Base-by-base conservation (phyloP, 2,329 filamentous ascomycete genomes). In the Fusarium citri region DNA sequence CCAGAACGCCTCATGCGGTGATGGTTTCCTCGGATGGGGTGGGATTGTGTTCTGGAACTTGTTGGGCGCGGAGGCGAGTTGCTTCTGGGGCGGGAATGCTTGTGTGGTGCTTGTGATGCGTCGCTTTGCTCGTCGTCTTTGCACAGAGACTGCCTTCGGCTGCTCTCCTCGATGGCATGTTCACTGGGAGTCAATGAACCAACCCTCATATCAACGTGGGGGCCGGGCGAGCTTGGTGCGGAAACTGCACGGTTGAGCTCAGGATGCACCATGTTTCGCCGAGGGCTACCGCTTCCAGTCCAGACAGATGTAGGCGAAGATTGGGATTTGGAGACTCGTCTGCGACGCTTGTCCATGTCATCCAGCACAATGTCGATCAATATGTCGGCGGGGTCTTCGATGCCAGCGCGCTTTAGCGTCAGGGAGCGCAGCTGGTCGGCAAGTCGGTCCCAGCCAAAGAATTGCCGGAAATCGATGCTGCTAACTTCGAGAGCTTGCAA, bases 391-490 rank as follows among this genome's bases (percentile, higher is more conserved):
- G 94, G 94, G 76, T 99, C 94, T 69, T 98, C 94, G 46, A 99
- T 86, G 68, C 91, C 90, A 58, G 93, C 95, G 72, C 94, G 90
- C 82, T 94, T 97, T 70, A 99, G 85, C 4, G 93, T 96, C 69
- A 99, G 85, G 67, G 94, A 97, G 64, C 94, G 91, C 68, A 99
- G 83, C 79, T 98, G 94, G 77, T 99, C 96, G 11, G 96, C 92
- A 59, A 98, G 83, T 62, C 92, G 90, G 78, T 99, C 95, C 96
- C 96, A 99, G 61, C 96, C 96, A 80, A 94, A 97, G 82, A 98
- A 98, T 74, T 97, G 94, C 66, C 96, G 90, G 78, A 97, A 98
- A 80, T 99, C 96, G 77, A 98, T 92, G 81, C 97, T 94, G 82
- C 91, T 94, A 55, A 99, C 93, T 80, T 99, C 96, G 69, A 99